Conservation (phyloP, 306 rosid species). For the Sophora flavescens region DNA sequence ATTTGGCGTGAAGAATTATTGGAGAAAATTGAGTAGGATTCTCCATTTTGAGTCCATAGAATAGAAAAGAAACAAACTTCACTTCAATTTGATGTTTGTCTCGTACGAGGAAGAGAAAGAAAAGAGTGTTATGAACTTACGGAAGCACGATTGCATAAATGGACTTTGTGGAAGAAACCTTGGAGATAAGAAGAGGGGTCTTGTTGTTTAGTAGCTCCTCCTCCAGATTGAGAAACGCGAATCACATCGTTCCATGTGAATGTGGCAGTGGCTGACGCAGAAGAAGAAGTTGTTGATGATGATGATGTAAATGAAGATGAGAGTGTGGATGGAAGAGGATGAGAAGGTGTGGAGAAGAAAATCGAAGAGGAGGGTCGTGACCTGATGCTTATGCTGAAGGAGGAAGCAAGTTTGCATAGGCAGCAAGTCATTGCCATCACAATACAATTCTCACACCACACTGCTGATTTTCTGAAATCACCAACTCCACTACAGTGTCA, state of each 20-base stretch:
- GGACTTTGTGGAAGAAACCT: slow-evolving; percentile 74
- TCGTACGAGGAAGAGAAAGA: neutral
- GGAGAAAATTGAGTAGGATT: neutral
- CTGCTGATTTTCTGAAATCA: too few relatives aligned
- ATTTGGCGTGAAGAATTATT: slow-evolving; percentile 19
- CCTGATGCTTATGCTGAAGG: slow-evolving; percentile 4
- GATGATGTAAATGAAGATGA: slow-evolving; percentile 39
- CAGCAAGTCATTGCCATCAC: slow-evolving; percentile 43
- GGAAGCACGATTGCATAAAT: slow-evolving; percentile 75
- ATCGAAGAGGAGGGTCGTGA: neutral
- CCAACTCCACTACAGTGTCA: too few relatives aligned
- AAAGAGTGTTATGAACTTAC: slow-evolving; percentile 49
- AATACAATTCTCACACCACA: too few relatives aligned
- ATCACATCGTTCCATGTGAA: slow-evolving; percentile 76
- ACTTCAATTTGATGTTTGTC: neutral
- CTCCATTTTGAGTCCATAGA: slow-evolving; percentile 7
- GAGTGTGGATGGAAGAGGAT: slow-evolving; percentile 7
- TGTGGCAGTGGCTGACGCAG: slow-evolving; percentile 35
- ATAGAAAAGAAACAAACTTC: neutral
- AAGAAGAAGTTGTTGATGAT: slow-evolving; percentile 26
- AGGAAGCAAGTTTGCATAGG: slow-evolving; percentile 10
- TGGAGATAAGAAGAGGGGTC: slow-evolving; percentile 63
- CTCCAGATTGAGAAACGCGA: slow-evolving; percentile 51
- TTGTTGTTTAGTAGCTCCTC: slow-evolving; percentile 21
- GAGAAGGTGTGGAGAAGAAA: slow-evolving; percentile 24